Conservation (phyloP, 106 monocot species). For the Hemerocallis citrina region DNA sequence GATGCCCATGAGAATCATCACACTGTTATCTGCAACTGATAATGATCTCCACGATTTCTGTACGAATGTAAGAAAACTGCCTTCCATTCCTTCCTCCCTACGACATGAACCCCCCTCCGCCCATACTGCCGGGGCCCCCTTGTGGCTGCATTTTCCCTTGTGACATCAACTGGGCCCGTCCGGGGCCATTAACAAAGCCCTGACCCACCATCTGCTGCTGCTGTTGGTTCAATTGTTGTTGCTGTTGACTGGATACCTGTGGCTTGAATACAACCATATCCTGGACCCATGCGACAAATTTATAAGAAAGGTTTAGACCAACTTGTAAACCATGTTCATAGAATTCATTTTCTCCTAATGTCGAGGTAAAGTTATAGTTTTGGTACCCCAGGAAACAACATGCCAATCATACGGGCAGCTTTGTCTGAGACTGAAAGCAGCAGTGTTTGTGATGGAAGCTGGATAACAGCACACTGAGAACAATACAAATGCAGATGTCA, state of each 20-base stretch:
- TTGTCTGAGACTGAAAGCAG: slow-evolving; percentile 89
- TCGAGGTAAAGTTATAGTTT: too few relatives aligned
- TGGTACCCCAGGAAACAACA: slow-evolving; percentile 96
- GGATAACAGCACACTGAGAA: slow-evolving; percentile 94
- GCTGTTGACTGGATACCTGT: slow-evolving; percentile 63
- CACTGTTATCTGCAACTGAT: too few relatives aligned
- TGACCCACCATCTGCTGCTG: slow-evolving; percentile 36
- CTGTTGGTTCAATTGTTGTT: slow-evolving; percentile 23
- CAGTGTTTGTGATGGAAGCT: slow-evolving; percentile 86
- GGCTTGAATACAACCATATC: slow-evolving; percentile 99
- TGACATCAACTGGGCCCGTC: slow-evolving; percentile 62
- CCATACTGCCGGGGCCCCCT: slow-evolving; percentile 30
- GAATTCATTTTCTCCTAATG: too few relatives aligned
- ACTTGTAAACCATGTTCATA: too few relatives aligned
- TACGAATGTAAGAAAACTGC: too few relatives aligned
- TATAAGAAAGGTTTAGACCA: too few relatives aligned
- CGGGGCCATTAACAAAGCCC: slow-evolving; percentile 46
- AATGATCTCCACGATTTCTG: too few relatives aligned
- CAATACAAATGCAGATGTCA: neutral
- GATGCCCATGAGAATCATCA: too few relatives aligned
- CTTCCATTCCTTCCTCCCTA: neutral
- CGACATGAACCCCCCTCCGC: slow-evolving; percentile 49
- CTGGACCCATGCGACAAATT: too few relatives aligned
- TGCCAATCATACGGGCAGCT: slow-evolving; percentile 87
- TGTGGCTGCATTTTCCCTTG: slow-evolving; percentile 58